Conservation (phyloP, 2,329 filamentous ascomycete genomes). For the Seiridium unicorne region DNA sequence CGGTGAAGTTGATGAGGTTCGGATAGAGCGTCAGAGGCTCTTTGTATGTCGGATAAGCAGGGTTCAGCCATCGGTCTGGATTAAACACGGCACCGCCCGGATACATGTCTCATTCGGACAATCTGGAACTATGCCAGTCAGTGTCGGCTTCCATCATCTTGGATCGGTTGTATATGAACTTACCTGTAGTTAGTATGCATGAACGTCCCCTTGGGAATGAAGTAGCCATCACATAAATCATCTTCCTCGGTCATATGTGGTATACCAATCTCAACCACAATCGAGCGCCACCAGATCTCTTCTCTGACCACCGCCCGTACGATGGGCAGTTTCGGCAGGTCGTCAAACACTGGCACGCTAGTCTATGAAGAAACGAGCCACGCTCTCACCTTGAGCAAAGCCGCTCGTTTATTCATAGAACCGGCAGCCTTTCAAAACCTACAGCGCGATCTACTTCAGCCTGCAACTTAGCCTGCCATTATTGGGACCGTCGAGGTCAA, state of each 20-base stretch:
- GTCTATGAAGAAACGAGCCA: background rate
- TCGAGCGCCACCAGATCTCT: slow-evolving; percentile 10
- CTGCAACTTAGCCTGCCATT: slow-evolving; percentile 1
- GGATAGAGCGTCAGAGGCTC: slow-evolving; percentile 24
- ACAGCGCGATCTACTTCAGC: slow-evolving; percentile 9
- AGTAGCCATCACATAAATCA: slow-evolving; percentile 15
- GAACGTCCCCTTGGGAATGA: slow-evolving; percentile 12
- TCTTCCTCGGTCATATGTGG: slow-evolving; percentile 12
- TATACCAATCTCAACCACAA: slow-evolving; percentile 10
- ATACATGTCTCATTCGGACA: slow-evolving; percentile 23
- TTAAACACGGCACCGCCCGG: slow-evolving; percentile 25
- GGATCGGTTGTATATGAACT: background rate
- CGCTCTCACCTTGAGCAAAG: too few relatives aligned
- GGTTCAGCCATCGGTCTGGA: slow-evolving; percentile 25
- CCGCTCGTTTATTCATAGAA: too few relatives aligned
- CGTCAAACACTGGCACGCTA: slow-evolving; percentile 2
- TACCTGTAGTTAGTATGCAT: slow-evolving; percentile 10
- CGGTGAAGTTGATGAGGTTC: slow-evolving; percentile 29
- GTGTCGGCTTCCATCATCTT: background rate
- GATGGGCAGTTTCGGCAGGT: slow-evolving; percentile 5
- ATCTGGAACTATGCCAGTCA: slow-evolving; percentile 10
- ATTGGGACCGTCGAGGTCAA: background rate
- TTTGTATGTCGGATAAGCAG: slow-evolving; percentile 23
- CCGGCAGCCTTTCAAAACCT: slow-evolving; percentile 15
- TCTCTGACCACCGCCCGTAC: slow-evolving; percentile 8